Evolutionary conservation across 495 filamentous ascomycete genomes (phyloP), one percentile per base, ranked within the genome.

Genomic region (Platismatia glauca): DNA sequence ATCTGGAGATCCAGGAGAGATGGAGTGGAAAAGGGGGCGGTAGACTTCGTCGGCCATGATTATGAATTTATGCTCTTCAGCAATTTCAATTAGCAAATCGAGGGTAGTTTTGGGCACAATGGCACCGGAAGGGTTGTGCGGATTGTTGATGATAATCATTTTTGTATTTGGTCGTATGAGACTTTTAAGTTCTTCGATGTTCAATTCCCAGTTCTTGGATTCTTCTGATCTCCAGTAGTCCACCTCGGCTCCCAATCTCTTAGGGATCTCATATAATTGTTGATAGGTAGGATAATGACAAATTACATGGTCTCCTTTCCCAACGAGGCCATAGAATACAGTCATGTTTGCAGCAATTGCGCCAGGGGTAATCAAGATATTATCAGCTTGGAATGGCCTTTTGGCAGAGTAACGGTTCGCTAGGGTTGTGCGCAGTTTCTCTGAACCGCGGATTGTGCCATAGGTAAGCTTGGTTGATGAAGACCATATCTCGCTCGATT

Each of bases 281-380:
- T 94, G 89, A 71, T 96, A 96, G 29, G 90, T 94, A 4, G 91
- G 91, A 67, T 90, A 87, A 60, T 95, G 88, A 69, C 89, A 95
- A 59, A 96, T 83, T 35, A 95, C 89, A 78, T 96, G 91, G 63
- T 95, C 90, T 3, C 89, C 91, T 0, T 87, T 86, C 0, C 85
- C 85, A 3, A 94, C 71, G 29, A 95, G 76, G 0, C 85, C 79
- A 73, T 94, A 95, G 27, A 95, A 78, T 7, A 86, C 68, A 4
- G 93, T 73, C 67, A 90, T 89, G 67, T 96, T 96, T 24, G 91
- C 91, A 27, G 85, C 80, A 50, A 95, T 96, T 29, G 90, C 91
- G 1, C 91, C 91, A 31, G 85, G 80, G 0, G 89, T 91, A 64
- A 94, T 85, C 62, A 95, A 70, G 44, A 96, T 77, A 65, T 89